phyloP scores from a whole-genome alignment of 2,329 filamentous ascomycete species.

The Geosmithia morbida region DNA sequence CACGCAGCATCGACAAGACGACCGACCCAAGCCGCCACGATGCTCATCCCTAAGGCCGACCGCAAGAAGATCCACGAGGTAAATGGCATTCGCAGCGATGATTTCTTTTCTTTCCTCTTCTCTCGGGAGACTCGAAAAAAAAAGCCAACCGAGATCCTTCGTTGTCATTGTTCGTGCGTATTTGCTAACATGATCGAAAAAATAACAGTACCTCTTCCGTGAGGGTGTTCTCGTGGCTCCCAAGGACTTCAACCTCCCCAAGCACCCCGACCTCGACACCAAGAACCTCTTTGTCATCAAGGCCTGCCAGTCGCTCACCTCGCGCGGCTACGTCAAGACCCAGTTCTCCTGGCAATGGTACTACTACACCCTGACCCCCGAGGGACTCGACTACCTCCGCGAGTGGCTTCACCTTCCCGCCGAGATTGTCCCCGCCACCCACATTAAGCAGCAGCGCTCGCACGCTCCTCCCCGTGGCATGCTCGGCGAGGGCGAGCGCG shows the following conservation, averaged over 20 bases:
- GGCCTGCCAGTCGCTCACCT: constrained; percentile 95
- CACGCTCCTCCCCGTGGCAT: constrained; percentile 97
- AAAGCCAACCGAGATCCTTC: background rate
- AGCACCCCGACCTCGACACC: constrained; percentile 97
- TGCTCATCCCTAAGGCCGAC: constrained; percentile 99
- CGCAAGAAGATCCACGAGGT: constrained; percentile 99
- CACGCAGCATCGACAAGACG: constrained; percentile 34
- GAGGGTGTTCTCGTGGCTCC: constrained; percentile 89
- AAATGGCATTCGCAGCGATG: constrained; percentile 6
- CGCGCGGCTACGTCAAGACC: constrained; percentile 97
- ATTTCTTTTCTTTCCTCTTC: constrained; percentile 3
- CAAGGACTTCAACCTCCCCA: constrained; percentile 98
- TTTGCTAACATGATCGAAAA: background rate
- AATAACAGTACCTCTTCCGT: constrained; percentile 78
- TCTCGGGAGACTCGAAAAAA: constrained; percentile 1
- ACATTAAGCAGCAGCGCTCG: constrained; percentile 99
- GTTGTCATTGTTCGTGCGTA: background rate
- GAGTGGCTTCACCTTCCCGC: constrained; percentile 99
- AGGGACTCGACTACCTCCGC: constrained; percentile 99
- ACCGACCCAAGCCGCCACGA: constrained; percentile 41
- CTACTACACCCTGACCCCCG: constrained; percentile 99
- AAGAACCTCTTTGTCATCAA: constrained; percentile 99
- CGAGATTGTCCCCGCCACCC: constrained; percentile 97
- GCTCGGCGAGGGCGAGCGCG: constrained; percentile 76
- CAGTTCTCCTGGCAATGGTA: constrained; percentile 99